Base-by-base conservation (phyloP, 768 basidiomycete genomes). In the Suillus brevipes region DNA sequence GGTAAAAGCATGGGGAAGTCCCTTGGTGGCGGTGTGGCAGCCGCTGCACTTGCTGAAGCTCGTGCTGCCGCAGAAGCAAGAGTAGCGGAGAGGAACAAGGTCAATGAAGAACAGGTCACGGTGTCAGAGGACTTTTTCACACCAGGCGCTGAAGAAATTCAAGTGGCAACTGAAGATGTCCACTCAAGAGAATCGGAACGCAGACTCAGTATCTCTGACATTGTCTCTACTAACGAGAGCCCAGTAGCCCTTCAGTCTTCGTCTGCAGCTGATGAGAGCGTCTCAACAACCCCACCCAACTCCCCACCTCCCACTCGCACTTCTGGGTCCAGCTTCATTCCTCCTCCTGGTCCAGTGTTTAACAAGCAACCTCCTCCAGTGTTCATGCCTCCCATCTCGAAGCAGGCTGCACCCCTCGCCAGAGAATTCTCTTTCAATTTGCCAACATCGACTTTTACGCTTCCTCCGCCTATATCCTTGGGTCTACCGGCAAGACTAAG, bases 51-150 rank as follows among this genome's bases (percentile, higher is more conserved):
- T 10, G 90, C 89, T 13, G 88, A 90, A 75, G 91, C 84, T 16
- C 85, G 72, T 73, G 85, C 76, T 78, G 88, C 65, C 45, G 89
- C 90, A 9, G 89, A 92, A 74, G 89, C 86, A 6, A 82, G 85
- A 64, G 81, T 93, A 28, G 89, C 86, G 2, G 84, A 91, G 72
- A 78, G 89, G 64, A 84, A 88, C 70, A 81, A 83, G 65, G 78
- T 82, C 64, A 80, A 85, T 53, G 58, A 40, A 20, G 80, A 80
- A 36, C 64, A 59, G 2, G 57, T 61, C 20, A 49, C 50, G 8
- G 69, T 70, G 34, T 49, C 62, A 37, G 77, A 80, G 57, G 71
- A 73, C 65, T 74, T 72, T 36, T 73, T 63, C 18, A 68, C 65
- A 31, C 66, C 68, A 18, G 0, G 42, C 52, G 53, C 34, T 36